phyloP scores from a whole-genome alignment of 2,329 filamentous ascomycete species.

The Aspergillus ustus region DNA sequence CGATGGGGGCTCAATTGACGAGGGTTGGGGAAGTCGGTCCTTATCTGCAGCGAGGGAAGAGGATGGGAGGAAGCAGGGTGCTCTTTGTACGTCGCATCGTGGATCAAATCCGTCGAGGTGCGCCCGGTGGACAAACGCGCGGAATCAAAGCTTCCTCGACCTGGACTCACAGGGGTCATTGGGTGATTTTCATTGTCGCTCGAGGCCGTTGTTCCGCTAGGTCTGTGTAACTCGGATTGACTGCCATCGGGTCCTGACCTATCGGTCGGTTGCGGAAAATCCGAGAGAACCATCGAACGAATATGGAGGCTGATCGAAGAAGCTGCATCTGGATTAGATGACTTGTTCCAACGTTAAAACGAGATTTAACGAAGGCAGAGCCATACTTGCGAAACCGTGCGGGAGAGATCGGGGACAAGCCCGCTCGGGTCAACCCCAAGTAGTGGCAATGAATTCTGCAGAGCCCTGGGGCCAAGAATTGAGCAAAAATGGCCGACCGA shows the following conservation, averaged over 20 bases:
- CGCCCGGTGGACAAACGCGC: conserved; percentile 15
- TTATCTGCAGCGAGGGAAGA: conserved; percentile 39
- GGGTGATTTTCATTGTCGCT: conserved; percentile 25
- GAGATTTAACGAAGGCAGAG: conserved; percentile 12
- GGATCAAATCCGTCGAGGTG: conserved; percentile 14
- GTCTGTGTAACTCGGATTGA: conserved; percentile 26
- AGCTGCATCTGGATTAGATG: conserved; percentile 10
- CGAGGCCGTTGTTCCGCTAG: conserved; percentile 23
- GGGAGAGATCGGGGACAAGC: conserved; percentile 22
- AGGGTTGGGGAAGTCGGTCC: conserved; percentile 37
- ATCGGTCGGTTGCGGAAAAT: conserved; percentile 29
- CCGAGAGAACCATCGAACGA: conserved; percentile 32
- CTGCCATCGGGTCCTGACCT: conserved; percentile 28
- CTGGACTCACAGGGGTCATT: conserved; percentile 20
- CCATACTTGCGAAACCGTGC: conserved; percentile 10
- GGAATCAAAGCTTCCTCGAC: conserved; percentile 15
- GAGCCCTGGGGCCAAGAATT: conserved; percentile 8
- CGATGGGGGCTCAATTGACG: conserved; percentile 34
- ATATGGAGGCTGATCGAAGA: not conserved
- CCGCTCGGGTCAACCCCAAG: conserved; percentile 20
- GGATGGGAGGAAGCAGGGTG: conserved; percentile 15
- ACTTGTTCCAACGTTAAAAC: conserved; percentile 13
- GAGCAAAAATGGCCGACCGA: not conserved
- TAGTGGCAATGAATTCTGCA: conserved; percentile 17
- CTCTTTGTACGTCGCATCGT: conserved; percentile 17